A percentile compares a stretch with the other conserved stretches of the same genome.
Conservation (phyloP, 208 protist species). For the Strigomonas galati region DNA sequence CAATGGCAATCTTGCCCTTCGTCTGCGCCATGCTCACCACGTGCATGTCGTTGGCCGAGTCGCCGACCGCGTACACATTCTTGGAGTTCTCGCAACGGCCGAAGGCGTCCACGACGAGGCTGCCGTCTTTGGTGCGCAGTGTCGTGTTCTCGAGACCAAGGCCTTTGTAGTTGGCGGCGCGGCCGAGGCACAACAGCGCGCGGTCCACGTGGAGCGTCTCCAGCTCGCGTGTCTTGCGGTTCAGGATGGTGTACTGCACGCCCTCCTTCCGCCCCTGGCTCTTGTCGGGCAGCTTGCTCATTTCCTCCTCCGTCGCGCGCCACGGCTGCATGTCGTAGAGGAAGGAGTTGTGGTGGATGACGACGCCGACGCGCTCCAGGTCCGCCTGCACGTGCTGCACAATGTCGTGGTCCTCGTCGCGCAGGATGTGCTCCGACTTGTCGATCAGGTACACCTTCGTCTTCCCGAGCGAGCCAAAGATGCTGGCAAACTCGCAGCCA, state of each 20-base stretch:
- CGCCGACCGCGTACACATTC: slow-evolving; percentile 69
- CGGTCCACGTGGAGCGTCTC: slow-evolving; percentile 69
- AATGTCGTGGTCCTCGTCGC: slow-evolving; percentile 67
- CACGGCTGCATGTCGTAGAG: slow-evolving; percentile 78
- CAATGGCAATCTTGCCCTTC: slow-evolving; percentile 53
- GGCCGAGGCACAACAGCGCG: slow-evolving; percentile 62
- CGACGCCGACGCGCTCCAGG: slow-evolving; percentile 45
- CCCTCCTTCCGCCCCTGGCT: slow-evolving; percentile 17
- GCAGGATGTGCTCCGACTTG: slow-evolving; percentile 61
- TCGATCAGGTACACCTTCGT: slow-evolving; percentile 77
- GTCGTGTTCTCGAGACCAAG: slow-evolving; percentile 62
- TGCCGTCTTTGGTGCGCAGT: slow-evolving; percentile 32
- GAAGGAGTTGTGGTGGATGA: slow-evolving; percentile 65
- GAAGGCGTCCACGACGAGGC: slow-evolving; percentile 44
- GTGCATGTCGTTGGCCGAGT: slow-evolving; percentile 41
- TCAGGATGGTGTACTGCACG: slow-evolving; percentile 80
- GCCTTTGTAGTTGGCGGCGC: slow-evolving; percentile 52
- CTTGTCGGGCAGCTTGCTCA: neutral
- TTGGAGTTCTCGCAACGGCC: slow-evolving; percentile 37
- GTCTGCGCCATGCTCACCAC: slow-evolving; percentile 64
- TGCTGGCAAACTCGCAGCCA: slow-evolving; percentile 80
- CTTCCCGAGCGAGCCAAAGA: slow-evolving; percentile 56
- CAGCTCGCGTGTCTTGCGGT: slow-evolving; percentile 43
- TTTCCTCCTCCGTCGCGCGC: slow-evolving; percentile 31
- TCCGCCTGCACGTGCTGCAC: slow-evolving; percentile 32